Conservation (phyloP, 129 eudicot genomes). For the Ambrosia artemisiifolia region DNA sequence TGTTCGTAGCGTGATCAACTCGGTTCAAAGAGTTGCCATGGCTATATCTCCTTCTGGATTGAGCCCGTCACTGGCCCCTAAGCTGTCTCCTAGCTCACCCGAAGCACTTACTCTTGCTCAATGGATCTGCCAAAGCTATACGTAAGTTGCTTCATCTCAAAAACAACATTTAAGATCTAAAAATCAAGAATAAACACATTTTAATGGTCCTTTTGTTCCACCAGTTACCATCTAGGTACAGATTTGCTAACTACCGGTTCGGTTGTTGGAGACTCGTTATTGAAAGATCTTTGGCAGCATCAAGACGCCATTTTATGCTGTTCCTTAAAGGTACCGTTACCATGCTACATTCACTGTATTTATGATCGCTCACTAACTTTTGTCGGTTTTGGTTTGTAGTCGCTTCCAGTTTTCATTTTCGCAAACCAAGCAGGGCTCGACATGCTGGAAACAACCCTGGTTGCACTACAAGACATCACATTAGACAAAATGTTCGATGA, state of each 20-base stretch:
- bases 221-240: slow-evolving; percentile 77
- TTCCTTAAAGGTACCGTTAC: slow-evolving; percentile 65
- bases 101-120: slow-evolving; percentile 84
- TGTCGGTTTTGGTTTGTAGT: slow-evolving; percentile 38
- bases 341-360: neutral
- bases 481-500: slow-evolving; percentile 93
- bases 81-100: slow-evolving; percentile 73
- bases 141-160: slow-evolving; percentile 33
- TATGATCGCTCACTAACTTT: neutral
- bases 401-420: slow-evolving; percentile 77
- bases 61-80: slow-evolving; percentile 56
- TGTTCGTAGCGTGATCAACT: slow-evolving; percentile 81
- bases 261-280: slow-evolving; percentile 49
- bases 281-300: slow-evolving; percentile 95
- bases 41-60: slow-evolving; percentile 86
- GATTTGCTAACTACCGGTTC: slow-evolving; percentile 65
- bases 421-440: slow-evolving; percentile 97
- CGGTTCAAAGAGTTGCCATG: slow-evolving; percentile 94
- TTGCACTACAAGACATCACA: slow-evolving; percentile 88
- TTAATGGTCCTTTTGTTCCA: slow-evolving; percentile 8
- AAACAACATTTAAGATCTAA: neutral
- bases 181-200: neutral
- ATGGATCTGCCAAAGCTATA: slow-evolving; percentile 97
- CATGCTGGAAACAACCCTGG: slow-evolving; percentile 91
- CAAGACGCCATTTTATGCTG: slow-evolving; percentile 96